Percentiles rank a stretch among this genome's conserved stretches.
phyloP scores from a whole-genome alignment of 495 filamentous ascomycete genomes.

The Bombardia bombarda region DNA sequence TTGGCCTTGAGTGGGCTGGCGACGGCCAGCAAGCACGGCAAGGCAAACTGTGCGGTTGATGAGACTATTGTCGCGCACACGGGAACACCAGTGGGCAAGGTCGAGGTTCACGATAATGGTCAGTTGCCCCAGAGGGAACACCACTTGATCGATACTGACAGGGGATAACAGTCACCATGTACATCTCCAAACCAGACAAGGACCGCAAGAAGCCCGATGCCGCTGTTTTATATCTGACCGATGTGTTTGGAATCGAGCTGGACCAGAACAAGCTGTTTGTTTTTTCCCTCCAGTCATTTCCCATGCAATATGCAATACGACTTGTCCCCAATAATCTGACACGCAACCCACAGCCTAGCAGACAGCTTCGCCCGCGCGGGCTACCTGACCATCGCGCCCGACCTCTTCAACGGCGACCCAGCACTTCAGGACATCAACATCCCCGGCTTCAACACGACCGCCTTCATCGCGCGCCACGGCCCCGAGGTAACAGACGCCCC shows the following conservation, averaged over 20 bases:
- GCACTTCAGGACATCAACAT: conserved; percentile 40
- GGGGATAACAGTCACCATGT: conserved; percentile 24
- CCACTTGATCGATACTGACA: background rate
- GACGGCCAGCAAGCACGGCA: background rate
- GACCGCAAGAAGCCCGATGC: conserved; percentile 30
- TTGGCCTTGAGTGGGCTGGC: background rate
- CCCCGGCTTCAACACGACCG: conserved; percentile 44
- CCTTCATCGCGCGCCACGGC: conserved; percentile 49
- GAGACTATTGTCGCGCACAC: background rate
- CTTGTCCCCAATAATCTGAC: background rate
- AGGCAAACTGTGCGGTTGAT: background rate
- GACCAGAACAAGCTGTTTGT: conserved; percentile 54
- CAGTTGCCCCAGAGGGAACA: background rate
- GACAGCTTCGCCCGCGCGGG: conserved; percentile 71
- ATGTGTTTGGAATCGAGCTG: conserved; percentile 54
- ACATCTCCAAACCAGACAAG: conserved; percentile 30
- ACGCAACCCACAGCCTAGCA: conserved; percentile 42
- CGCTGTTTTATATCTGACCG: conserved; percentile 47
- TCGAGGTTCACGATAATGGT: background rate
- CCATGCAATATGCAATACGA: background rate
- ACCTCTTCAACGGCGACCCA: conserved; percentile 60
- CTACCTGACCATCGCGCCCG: conserved; percentile 66
- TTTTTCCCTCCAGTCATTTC: background rate
- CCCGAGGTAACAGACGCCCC: conserved; percentile 53
- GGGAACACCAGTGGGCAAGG: background rate